These are phyloP conservation scores for Kodamaea kaohsiungensis DNA, from an alignment of 805 yeast species.

Conservation along the genomic window DNA sequence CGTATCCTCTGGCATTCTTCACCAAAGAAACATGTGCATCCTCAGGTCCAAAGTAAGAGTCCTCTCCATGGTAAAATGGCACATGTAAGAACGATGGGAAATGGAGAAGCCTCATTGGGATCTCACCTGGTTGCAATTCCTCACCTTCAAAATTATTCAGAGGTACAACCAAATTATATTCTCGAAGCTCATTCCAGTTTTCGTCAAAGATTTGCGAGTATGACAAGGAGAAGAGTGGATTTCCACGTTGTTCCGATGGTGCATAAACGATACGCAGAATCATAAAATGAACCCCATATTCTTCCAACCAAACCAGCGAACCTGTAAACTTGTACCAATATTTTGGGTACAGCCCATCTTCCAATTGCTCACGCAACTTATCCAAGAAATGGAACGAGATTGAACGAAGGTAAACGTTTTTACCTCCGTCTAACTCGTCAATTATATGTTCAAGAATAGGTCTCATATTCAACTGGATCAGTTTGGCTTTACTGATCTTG, in stretches of 20 bases:
- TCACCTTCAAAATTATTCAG: slow-evolving; percentile 11
- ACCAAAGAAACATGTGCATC: slow-evolving; percentile 48
- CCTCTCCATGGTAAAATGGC: slow-evolving; percentile 29
- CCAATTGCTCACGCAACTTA: slow-evolving; percentile 16
- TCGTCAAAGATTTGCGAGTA: slow-evolving; percentile 25
- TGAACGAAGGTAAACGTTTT: slow-evolving; percentile 3
- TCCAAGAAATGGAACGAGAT: slow-evolving; percentile 16
- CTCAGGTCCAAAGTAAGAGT: slow-evolving; percentile 46
- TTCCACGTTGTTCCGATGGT: slow-evolving; percentile 24
- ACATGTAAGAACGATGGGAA: slow-evolving; percentile 32
- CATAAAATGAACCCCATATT: slow-evolving; percentile 50
- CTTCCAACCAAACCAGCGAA: slow-evolving; percentile 52
- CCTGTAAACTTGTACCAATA: slow-evolving; percentile 53
- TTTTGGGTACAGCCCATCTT: slow-evolving; percentile 9
- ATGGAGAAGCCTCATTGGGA: slow-evolving; percentile 5
- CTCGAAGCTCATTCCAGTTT: slow-evolving; percentile 24
- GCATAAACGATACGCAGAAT: slow-evolving; percentile 36
- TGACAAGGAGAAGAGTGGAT: slow-evolving; percentile 27
- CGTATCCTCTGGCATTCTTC: slow-evolving; percentile 31
- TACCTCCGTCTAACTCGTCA: slow-evolving; percentile 2
- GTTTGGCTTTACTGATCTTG: background rate
- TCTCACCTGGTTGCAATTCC: background rate
- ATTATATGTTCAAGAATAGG: slow-evolving; percentile 4
- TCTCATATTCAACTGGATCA: slow-evolving; percentile 5
- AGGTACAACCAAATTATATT: slow-evolving; percentile 26